Conservation (phyloP, 805 yeast genomes). For the Ogataea ganodermae region DNA sequence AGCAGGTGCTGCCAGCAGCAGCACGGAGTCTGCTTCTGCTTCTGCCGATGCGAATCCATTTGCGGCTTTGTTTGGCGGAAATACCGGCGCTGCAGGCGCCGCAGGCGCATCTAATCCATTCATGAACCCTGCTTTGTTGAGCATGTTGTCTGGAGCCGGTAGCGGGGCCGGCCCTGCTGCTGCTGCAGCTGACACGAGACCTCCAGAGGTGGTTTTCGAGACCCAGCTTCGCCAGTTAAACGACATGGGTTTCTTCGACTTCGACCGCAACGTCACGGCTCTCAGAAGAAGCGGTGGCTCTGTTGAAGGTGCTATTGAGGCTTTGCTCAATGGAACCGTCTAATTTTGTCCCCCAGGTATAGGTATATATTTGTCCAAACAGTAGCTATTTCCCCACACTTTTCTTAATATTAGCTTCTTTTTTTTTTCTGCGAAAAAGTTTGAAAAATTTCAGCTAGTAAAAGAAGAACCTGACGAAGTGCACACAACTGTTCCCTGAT, state of each 20-base stretch:
- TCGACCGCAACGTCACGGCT: constrained; percentile 89
- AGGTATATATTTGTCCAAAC: not conserved
- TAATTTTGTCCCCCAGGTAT: constrained; percentile 23
- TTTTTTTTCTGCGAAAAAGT: not conserved
- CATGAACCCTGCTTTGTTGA: constrained; percentile 50
- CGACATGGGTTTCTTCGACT: constrained; percentile 87
- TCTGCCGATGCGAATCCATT: constrained; percentile 49
- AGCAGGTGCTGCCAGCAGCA: constrained; percentile 12
- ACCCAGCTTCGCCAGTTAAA: constrained; percentile 71
- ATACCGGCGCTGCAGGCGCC: constrained; percentile 32
- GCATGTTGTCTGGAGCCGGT: constrained; percentile 47
- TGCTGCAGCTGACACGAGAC: constrained; percentile 67
- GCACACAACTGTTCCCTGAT: not conserved
- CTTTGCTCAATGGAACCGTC: constrained; percentile 64
- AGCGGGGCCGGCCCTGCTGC: constrained; percentile 46
- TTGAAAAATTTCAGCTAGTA: not conserved
- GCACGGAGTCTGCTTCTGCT: not conserved
- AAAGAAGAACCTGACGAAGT: no score
- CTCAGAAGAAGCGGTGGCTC: constrained; percentile 95
- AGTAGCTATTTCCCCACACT: constrained; percentile 5
- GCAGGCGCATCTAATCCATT: constrained; percentile 39
- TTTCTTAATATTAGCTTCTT: not conserved
- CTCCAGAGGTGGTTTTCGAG: constrained; percentile 80
- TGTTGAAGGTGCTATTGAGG: constrained; percentile 95
- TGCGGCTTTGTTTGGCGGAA: constrained; percentile 37